Percentiles rank a stretch among this genome's conserved stretches.
Evolutionary conservation across 2,329 filamentous ascomycete species (phyloP).

Genomic region (Verticillium dahliae): DNA sequence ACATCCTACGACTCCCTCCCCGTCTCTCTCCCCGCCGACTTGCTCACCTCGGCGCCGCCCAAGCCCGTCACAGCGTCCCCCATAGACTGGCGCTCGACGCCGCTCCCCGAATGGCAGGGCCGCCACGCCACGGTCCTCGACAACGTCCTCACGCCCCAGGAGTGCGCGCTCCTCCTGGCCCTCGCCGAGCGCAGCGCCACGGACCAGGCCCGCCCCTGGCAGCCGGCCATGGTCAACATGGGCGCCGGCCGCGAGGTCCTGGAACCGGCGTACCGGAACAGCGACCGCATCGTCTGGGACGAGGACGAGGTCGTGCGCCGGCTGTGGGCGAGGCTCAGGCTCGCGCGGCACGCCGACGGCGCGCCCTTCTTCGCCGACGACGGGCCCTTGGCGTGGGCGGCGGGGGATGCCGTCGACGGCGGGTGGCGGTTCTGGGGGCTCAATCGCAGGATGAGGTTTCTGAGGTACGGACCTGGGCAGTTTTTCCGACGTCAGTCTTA

Average conservation of each 20-base stretch:
- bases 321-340: constrained; percentile 53
- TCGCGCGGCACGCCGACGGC: constrained; percentile 32
- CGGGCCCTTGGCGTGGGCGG: constrained; percentile 23
- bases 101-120: constrained; percentile 43
- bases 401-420: constrained; percentile 16
- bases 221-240: constrained; percentile 61
- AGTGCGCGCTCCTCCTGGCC: constrained; percentile 51
- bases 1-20: constrained; percentile 22
- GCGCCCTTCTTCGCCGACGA: constrained; percentile 7
- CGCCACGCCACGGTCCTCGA: constrained; percentile 54
- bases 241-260: constrained; percentile 55
- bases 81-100: constrained; percentile 45
- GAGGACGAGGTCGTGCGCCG: constrained; percentile 52
- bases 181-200: constrained; percentile 47
- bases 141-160: constrained; percentile 44
- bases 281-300: constrained; percentile 75
- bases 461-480: constrained; percentile 65
- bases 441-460: constrained; percentile 69
- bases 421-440: constrained; percentile 42
- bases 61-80: constrained; percentile 31
- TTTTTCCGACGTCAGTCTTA: constrained; percentile 54
- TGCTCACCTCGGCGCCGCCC: constrained; percentile 33
- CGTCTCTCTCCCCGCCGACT: constrained; percentile 31
- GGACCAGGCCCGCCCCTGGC: constrained; percentile 46
- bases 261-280: constrained; percentile 54